These are phyloP conservation scores for Tribonema minus DNA, from an alignment of 108 stramenopile species.

Conservation along the genomic window DNA sequence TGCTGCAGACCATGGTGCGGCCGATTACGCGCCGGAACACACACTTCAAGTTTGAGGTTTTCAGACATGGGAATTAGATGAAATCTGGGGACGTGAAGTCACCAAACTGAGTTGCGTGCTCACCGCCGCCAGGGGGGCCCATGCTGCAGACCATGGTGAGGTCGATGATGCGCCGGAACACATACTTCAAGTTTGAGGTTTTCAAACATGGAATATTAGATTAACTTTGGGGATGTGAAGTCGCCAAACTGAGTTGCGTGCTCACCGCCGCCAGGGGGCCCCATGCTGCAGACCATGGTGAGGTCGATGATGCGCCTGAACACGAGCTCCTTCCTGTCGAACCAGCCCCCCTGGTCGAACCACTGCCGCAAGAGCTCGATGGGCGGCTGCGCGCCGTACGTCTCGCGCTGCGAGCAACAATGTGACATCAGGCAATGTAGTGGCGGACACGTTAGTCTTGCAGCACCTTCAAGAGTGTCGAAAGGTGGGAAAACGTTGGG, in stretches of 20 bases:
- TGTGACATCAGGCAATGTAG: too few relatives aligned
- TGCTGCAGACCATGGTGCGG: conserved; percentile 60
- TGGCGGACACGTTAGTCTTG: too few relatives aligned
- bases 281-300: conserved; percentile 64
- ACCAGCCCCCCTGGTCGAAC: conserved; percentile 68
- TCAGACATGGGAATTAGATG: too few relatives aligned
- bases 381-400: conserved; percentile 59
- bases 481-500: too few relatives aligned
- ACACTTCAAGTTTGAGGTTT: background rate
- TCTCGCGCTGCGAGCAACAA: conserved; percentile 19
- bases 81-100: too few relatives aligned
- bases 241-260: too few relatives aligned
- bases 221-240: too few relatives aligned
- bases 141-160: conserved; percentile 62
- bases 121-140: conserved; percentile 58
- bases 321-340: conserved; percentile 62
- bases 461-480: too few relatives aligned
- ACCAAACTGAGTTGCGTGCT: too few relatives aligned
- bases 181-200: background rate
- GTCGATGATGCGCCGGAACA: conserved; percentile 64
- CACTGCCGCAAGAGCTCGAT: conserved; percentile 69
- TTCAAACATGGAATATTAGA: too few relatives aligned
- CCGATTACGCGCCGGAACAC: conserved; percentile 62
- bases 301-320: conserved; percentile 65
- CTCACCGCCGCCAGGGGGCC: conserved; percentile 54